Percentiles rank a stretch among this genome's conserved stretches.
Evolutionary conservation across 495 filamentous ascomycete genomes (phyloP).

Genomic region (Penicillium verhagenii): DNA sequence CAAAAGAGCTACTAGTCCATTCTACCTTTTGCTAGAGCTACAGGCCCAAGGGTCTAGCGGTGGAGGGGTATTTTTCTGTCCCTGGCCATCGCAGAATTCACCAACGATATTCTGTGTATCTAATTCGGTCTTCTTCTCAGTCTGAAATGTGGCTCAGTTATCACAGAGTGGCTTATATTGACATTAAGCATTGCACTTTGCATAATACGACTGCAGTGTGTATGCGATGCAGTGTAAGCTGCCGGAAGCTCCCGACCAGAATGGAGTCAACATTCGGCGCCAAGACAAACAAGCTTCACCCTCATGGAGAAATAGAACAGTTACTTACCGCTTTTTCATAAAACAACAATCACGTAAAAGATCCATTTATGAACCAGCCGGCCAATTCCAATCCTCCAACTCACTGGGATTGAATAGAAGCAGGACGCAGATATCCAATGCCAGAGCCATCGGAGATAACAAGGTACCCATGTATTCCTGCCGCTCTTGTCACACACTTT

Average conservation of each 20-base stretch:
- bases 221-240: not conserved
- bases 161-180: not conserved
- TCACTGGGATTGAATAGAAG: no score
- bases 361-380: not conserved
- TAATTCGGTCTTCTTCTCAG: not conserved
- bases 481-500: not conserved
- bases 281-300: conserved; percentile 1
- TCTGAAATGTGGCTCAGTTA: not conserved
- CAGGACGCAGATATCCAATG: not conserved
- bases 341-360: not conserved
- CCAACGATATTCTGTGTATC: not conserved
- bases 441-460: not conserved
- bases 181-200: not conserved
- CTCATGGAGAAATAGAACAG: not conserved
- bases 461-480: not conserved
- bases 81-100: no score
- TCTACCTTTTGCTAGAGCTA: not conserved
- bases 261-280: not conserved
- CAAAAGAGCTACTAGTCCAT: not conserved
- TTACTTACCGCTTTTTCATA: not conserved
- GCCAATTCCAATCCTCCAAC: no score
- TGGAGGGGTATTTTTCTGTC: not conserved
- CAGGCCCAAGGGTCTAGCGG: not conserved
- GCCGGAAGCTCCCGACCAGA: not conserved
- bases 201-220: not conserved